These are phyloP conservation scores for Penstemon barbatus DNA, from an alignment of 257 asterid genomes.

Conservation along the genomic window DNA sequence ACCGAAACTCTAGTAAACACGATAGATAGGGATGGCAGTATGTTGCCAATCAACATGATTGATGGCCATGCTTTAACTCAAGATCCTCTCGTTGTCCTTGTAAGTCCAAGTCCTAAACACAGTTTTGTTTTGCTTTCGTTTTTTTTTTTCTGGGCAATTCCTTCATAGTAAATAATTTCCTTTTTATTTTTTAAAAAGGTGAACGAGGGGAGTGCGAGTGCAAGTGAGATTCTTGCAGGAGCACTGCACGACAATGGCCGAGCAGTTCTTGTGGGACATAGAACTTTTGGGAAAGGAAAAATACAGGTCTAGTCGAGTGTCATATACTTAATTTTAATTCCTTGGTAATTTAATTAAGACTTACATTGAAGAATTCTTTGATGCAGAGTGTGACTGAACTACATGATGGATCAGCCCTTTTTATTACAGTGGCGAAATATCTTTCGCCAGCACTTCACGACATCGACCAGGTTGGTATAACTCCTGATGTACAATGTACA, in stretches of 20 bases:
- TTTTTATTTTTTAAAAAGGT: constrained; percentile 45
- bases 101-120: constrained; percentile 32
- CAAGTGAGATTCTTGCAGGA: constrained; percentile 95
- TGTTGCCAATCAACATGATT: constrained; percentile 73
- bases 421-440: constrained; percentile 87
- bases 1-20: constrained; percentile 88
- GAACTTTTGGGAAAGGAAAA: constrained; percentile 91
- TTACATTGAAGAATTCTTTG: neutral
- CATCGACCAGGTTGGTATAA: constrained; percentile 88
- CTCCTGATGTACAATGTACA: constrained; percentile 82
- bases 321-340: neutral
- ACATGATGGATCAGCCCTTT: constrained; percentile 89
- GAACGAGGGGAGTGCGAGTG: constrained; percentile 96
- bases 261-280: constrained; percentile 82
- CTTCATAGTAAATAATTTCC: neutral
- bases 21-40: constrained; percentile 73
- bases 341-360: neutral
- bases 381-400: constrained; percentile 89
- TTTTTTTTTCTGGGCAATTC: neutral
- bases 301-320: constrained; percentile 62
- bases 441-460: constrained; percentile 89
- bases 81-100: constrained; percentile 89
- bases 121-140: neutral
- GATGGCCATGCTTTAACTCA: constrained; percentile 83
- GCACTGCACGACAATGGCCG: constrained; percentile 96